Evolutionary conservation across 768 basidiomycete genomes (phyloP), one percentile per base, ranked within the genome.

Genomic region (Rhodotorula diobovata): DNA sequence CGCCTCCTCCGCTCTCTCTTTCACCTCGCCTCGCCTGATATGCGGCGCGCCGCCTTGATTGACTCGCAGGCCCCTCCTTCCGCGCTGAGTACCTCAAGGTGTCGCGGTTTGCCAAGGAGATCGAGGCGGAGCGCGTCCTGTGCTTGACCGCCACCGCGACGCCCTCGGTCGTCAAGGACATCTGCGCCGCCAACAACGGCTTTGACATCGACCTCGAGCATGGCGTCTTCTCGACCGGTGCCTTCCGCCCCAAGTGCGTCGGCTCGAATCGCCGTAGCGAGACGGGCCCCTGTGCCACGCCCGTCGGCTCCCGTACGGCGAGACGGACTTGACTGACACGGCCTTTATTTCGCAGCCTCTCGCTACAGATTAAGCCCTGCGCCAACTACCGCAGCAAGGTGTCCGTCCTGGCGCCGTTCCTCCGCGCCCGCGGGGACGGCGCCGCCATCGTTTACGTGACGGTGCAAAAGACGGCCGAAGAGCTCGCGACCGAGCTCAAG

Each of bases 361-460:
- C 62, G 15, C 66, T 67, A 20, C 32, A 54, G 25, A 65, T 66
- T 72, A 78, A 53, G 79, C 82, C 39, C 78, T 81, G 81, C 12
- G 68, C 73, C 10, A 80, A 75, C 43, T 62, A 81, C 48, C 73
- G 80, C 11, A 73, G 80, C 45, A 84, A 83, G 72, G 66, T 84
- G 8, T 71, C 78, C 9, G 72, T 79, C 34, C 76, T 84, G 21
- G 78, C 83, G 1, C 81, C 83, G 0, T 78, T 82, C 35, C 75
- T 84, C 58, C 73, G 81, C 53, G 56, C 73, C 1, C 78, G 83
- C 43, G 82, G 78, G 0, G 83, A 83, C 30, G 66, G 67, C 2
- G 82, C 84, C 25, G 80, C 80, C 11, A 84, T 85, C 70, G 74
- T 85, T 54, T 85, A 85, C 70, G 83, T 84, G 7, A 83, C 84